These are phyloP conservation scores for Cryoendolithus antarcticus DNA, from an alignment of 2,329 filamentous ascomycete species.

Conservation along the genomic window DNA sequence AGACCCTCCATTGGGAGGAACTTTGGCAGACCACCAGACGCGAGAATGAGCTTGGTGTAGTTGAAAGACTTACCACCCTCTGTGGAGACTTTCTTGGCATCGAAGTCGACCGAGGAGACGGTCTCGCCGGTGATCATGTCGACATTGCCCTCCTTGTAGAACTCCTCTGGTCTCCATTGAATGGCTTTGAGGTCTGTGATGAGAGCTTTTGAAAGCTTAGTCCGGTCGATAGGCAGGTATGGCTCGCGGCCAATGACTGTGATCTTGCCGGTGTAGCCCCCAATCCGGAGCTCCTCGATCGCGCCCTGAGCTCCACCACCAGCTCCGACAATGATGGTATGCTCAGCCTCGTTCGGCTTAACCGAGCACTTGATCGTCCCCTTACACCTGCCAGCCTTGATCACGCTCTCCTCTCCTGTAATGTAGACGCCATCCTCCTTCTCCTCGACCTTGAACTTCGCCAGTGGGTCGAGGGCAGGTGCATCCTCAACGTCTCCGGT, in stretches of 20 bases:
- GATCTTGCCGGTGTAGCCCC: slow-evolving; percentile 67
- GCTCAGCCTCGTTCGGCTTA: slow-evolving; percentile 42
- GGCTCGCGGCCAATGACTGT: slow-evolving; percentile 77
- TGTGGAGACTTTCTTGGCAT: slow-evolving; percentile 59
- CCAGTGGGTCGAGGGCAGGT: slow-evolving; percentile 75
- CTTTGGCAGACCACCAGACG: slow-evolving; percentile 70
- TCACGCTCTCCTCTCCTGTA: slow-evolving; percentile 61
- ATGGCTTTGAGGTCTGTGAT: slow-evolving; percentile 70
- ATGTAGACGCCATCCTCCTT: slow-evolving; percentile 78
- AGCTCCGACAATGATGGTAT: slow-evolving; percentile 73
- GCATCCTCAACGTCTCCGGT: slow-evolving; percentile 94
- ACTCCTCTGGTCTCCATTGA: slow-evolving; percentile 61
- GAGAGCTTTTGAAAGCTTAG: slow-evolving; percentile 90
- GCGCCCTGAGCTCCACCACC: slow-evolving; percentile 75
- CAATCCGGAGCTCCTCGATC: slow-evolving; percentile 69
- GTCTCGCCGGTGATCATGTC: slow-evolving; percentile 41
- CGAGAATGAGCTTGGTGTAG: slow-evolving; percentile 83
- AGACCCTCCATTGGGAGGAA: slow-evolving; percentile 71
- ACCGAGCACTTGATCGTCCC: slow-evolving; percentile 61
- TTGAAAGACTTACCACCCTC: slow-evolving; percentile 55
- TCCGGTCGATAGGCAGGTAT: slow-evolving; percentile 73
- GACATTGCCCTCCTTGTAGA: slow-evolving; percentile 55
- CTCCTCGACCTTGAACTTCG: slow-evolving; percentile 68
- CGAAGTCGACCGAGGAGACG: slow-evolving; percentile 67
- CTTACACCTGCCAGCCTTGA: slow-evolving; percentile 64